Evolutionary conservation across 1,284 basidiomycete genomes (phyloP), one percentile per base, ranked within the genome.

Genomic region (Pyrrhoderma lamaoense): DNA sequence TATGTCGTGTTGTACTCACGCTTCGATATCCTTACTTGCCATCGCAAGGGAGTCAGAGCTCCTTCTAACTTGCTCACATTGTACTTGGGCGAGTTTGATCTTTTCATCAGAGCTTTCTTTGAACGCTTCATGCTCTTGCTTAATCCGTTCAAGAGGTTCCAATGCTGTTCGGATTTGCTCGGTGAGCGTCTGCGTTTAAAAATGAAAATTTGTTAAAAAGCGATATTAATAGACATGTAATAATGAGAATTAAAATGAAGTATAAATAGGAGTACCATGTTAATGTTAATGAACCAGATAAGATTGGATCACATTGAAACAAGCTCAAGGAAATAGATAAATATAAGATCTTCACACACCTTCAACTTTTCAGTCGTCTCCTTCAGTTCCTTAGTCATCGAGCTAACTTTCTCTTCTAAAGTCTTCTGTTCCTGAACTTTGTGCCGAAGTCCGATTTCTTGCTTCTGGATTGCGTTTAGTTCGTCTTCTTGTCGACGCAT

Each of bases 41-140:
- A 69, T 72, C 36, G 75, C 74, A 21, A 92, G 71, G 58, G 76
- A 78, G 59, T 90, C 86, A 38, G 73, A 67, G 55, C 72, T 80
- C 61, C 76, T 75, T 58, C 82, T 84, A 53, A 86, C 69, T n/a
- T 81, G 79, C 61, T 89, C 83, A 1, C 73, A 74, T 72, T 76
- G 2, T 64, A 62, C 47, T 72, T 75, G 53, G 81, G 64, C 42
- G 82, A 80, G 1, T 66, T 67, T 56, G 83, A 76, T n/a, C 69
- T 63, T 47, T 70, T 67, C 51, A 76, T 51, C 40, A 5, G 42
- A 47, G 3, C 46, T 40, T 34, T 51, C 49, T 25, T 47, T 47
- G 21, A 35, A 45, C 8, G 47, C 27, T 11, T 51, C 70, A 53
- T 83, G 72, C 51, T 84, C 80, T 44, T 71, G 70, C 55, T 89